phyloP scores from a whole-genome alignment of 371 early-diverging fungal genomes.

The Zychaea mexicana region DNA sequence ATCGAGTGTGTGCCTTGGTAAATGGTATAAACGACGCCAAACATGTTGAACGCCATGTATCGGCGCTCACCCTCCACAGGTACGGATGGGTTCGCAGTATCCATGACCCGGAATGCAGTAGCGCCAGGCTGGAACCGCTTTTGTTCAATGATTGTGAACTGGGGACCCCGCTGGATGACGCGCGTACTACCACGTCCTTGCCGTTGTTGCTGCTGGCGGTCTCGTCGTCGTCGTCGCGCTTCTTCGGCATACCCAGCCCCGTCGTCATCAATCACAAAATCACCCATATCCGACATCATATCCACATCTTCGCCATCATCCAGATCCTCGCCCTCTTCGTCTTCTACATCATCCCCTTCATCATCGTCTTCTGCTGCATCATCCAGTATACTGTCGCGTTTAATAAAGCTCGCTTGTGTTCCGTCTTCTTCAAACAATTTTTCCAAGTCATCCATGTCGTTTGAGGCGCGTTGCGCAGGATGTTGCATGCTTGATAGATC shows the following conservation, averaged over 20 bases:
- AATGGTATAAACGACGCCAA: constrained; percentile 78
- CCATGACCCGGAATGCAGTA: constrained; percentile 38
- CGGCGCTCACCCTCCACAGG: constrained; percentile 62
- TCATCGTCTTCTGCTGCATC: constrained; percentile 14
- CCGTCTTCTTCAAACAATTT: constrained; percentile 14
- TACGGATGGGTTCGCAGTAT: constrained; percentile 21
- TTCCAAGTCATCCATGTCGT: constrained; percentile 11
- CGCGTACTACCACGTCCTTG: background rate
- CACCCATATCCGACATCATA: constrained; percentile 23
- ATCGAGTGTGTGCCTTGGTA: constrained; percentile 70
- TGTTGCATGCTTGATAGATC: background rate
- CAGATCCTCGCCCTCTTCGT: constrained; percentile 8
- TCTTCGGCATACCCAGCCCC: constrained; percentile 66
- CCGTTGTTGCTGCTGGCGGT: background rate
- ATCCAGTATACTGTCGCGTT: constrained; percentile 4
- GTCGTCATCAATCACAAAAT: constrained; percentile 75
- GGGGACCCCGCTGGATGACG: background rate
- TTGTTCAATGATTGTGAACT: constrained; percentile 1
- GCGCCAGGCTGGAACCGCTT: constrained; percentile 64
- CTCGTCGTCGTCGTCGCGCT: too few species aligned
- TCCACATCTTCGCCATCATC: constrained; percentile 18
- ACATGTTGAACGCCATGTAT: constrained; percentile 81
- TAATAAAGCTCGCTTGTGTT: constrained; percentile 1
- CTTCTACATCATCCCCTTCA: constrained; percentile 10
- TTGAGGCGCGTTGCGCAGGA: constrained; percentile 6